Evolutionary conservation across 371 early-diverging fungal species (phyloP).

Genomic region (Chytridium lagenaria): DNA sequence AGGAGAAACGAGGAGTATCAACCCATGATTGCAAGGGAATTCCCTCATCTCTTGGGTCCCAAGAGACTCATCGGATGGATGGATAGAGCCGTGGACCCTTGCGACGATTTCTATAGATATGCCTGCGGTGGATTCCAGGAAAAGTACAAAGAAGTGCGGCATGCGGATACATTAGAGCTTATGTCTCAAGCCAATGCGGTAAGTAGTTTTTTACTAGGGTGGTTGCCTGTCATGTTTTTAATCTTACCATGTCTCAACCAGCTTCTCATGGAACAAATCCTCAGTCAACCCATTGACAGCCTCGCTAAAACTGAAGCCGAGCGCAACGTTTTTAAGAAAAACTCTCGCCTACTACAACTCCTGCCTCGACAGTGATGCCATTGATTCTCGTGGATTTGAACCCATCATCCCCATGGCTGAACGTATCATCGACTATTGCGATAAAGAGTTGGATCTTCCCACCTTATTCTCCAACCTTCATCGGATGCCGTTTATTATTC

Average conservation of each 20-base stretch:
- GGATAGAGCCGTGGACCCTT: slow-evolving; percentile 38
- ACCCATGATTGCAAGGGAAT: slow-evolving; percentile 35
- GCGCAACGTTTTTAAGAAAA: slow-evolving; percentile 30
- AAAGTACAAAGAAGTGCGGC: slow-evolving; percentile 25
- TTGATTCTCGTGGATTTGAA: slow-evolving; percentile 34
- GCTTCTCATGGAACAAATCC: slow-evolving; percentile 41
- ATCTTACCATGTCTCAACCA: background rate
- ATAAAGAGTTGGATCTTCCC: slow-evolving; percentile 21
- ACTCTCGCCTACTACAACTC: slow-evolving; percentile 40
- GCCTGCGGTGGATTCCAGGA: slow-evolving; percentile 46
- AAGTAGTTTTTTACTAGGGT: background rate
- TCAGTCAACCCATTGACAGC: slow-evolving; percentile 25
- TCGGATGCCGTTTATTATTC: slow-evolving; percentile 27
- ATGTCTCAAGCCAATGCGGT: slow-evolving; percentile 38
- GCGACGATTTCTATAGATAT: slow-evolving; percentile 45
- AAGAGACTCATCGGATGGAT: slow-evolving; percentile 40
- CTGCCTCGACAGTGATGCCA: slow-evolving; percentile 31
- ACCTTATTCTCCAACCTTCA: slow-evolving; percentile 33
- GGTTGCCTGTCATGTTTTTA: background rate
- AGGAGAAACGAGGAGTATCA: slow-evolving; percentile 11
- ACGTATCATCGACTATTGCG: slow-evolving; percentile 22
- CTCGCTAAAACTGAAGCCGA: slow-evolving; percentile 27
- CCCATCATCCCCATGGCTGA: slow-evolving; percentile 36
- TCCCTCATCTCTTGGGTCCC: slow-evolving; percentile 43
- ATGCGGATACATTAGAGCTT: slow-evolving; percentile 37